Conservation (phyloP, 2,329 filamentous ascomycete species). For the Albophoma yamanashiensis region DNA sequence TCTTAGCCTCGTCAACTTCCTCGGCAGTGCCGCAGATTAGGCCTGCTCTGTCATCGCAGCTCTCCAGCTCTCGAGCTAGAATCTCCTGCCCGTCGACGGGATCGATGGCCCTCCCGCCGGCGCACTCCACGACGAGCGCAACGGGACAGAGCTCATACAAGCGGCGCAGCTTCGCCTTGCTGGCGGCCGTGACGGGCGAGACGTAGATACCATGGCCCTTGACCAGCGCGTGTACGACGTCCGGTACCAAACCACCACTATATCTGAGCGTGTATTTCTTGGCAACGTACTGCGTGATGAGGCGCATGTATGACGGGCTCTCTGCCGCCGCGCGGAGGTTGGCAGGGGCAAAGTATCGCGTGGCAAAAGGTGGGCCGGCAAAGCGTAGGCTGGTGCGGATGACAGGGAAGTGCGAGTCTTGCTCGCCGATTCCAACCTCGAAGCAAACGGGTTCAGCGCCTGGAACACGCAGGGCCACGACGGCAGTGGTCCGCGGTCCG, state of each 20-base stretch:
- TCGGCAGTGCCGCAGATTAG: conserved; percentile 37
- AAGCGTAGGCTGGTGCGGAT: conserved; percentile 30
- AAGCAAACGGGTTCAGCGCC: conserved; percentile 31
- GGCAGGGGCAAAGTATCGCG: conserved; percentile 51
- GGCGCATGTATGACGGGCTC: conserved; percentile 32
- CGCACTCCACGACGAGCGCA: conserved; percentile 50
- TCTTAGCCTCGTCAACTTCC: conserved; percentile 31
- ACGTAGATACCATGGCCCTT: conserved; percentile 54
- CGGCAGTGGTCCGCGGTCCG: conserved; percentile 43
- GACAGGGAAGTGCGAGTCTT: conserved; percentile 20
- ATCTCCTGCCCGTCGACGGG: conserved; percentile 29
- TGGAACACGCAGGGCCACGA: conserved; percentile 41
- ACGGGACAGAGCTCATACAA: conserved; percentile 50
- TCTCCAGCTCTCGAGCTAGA: conserved; percentile 23
- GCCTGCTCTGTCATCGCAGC: conserved; percentile 38
- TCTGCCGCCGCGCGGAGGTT: conserved; percentile 49
- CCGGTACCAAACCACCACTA: conserved; percentile 49
- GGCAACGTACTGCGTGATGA: conserved; percentile 39
- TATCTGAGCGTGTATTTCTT: conserved; percentile 49
- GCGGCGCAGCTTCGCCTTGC: conserved; percentile 45
- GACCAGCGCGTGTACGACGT: conserved; percentile 46
- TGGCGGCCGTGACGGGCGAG: conserved; percentile 40
- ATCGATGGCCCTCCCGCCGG: conserved; percentile 45
- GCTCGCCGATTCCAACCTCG: conserved; percentile 34
- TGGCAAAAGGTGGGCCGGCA: conserved; percentile 26